Evolutionary conservation across 345 rosid species (phyloP).

Genomic region (Salix viminalis): DNA sequence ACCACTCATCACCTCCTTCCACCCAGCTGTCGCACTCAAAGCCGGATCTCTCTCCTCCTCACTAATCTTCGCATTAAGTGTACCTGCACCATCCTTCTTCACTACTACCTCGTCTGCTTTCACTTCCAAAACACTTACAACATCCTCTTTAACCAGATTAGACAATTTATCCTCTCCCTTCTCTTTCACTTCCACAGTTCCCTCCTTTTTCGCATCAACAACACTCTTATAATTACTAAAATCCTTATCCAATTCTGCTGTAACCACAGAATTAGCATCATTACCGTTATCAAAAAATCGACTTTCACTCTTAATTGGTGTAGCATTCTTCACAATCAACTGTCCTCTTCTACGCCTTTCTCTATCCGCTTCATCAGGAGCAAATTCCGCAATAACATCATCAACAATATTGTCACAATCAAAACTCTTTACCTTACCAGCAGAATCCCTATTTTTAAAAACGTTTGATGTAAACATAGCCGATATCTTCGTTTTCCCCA

Average conservation of each 20-base stretch:
- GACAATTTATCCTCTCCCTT: constrained; percentile 4
- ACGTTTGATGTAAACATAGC: constrained; percentile 73
- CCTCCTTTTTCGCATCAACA: constrained; percentile 24
- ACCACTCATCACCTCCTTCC: constrained; percentile 60
- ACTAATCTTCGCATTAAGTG: constrained; percentile 67
- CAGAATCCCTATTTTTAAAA: constrained; percentile 59
- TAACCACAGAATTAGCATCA: constrained; percentile 10
- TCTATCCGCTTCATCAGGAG: constrained; percentile 72
- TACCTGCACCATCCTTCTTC: constrained; percentile 26
- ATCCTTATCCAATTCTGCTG: constrained; percentile 1
- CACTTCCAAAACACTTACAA: constrained; percentile 24
- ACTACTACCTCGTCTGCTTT: constrained; percentile 33
- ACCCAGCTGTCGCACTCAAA: constrained; percentile 76
- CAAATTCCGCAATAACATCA: constrained; percentile 70
- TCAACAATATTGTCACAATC: constrained; percentile 69
- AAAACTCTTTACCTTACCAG: constrained; percentile 43
- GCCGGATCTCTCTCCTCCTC: constrained; percentile 55
- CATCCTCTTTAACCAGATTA: constrained; percentile 19
- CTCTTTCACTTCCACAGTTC: constrained; percentile 23
- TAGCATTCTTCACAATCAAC: not conserved
- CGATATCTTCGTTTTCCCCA: constrained; percentile 80
- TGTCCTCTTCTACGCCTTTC: constrained; percentile 56
- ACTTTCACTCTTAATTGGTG: constrained; percentile 29
- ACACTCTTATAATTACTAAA: not conserved
- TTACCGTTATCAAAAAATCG: not conserved